Base-by-base conservation (phyloP, 2,329 filamentous ascomycete species). In the Epicoccum sorghinum region DNA sequence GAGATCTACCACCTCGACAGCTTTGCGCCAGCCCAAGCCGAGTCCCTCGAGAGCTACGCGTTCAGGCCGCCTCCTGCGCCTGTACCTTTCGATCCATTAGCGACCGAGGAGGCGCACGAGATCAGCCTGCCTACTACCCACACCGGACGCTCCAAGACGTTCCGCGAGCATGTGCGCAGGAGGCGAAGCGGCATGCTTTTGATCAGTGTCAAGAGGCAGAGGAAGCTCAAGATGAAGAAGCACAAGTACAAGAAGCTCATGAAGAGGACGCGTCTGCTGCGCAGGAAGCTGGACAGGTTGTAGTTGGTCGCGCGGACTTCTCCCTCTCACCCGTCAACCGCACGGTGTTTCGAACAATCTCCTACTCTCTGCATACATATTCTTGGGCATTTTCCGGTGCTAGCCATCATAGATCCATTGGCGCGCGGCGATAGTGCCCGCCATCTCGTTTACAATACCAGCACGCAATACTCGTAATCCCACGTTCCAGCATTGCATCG, bases 241-340 rank as follows among this genome's bases (percentile, higher is more conserved):
- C 93, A 98, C 85, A 99, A 99, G 87, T 96, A 96, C 79, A 98
- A 97, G 92, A 99, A 99, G 86, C 82, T 98, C 65, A 92, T 96
- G 90, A 90, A 89, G 83, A 85, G 87, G 77, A 97, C 93, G 71
- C 86, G 93, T 75, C 93, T 91, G 74, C 77, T 92, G 80, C 88
- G 93, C 73, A 87, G 92, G 73, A 96, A 93, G 81, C 81, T 95
- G 69, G 91, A 73, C 61, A 70, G 71, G 63, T 55, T 62, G 57
- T 75, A 68, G 53, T 47, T 10, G 36, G 38, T 50, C 41, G 52
- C 52, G 49, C 48, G 45, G 45, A 45, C 40, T 46, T 9, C 14
- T 40, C 25, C 14, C 12, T 23, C 41, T 35, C 40, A 27, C 9
- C 30, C 24, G 57, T 53, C 30, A 40, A 49, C 48, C 46, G 29